These are phyloP conservation scores for Pythium rishiriense DNA, from an alignment of 352 stramenopile genomes.

Conservation along the genomic window DNA sequence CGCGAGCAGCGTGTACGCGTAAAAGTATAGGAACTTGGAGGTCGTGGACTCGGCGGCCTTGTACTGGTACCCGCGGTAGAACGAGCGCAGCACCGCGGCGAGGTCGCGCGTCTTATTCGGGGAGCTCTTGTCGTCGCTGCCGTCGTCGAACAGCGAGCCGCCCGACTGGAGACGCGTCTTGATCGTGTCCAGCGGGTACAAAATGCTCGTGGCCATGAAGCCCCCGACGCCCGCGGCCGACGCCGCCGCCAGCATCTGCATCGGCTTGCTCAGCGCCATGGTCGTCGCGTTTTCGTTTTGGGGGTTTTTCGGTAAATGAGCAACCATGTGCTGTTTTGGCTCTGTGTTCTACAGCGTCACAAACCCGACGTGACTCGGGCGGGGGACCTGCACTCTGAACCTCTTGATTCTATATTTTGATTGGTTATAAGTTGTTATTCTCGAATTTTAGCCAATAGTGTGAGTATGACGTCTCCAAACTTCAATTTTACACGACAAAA, in stretches of 20 bases:
- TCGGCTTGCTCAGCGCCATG: slow-evolving; percentile 79
- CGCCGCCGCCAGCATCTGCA: slow-evolving; percentile 79
- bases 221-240: slow-evolving; percentile 75
- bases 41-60: slow-evolving; percentile 81
- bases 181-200: slow-evolving; percentile 87
- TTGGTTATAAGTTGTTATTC: slow-evolving; percentile 3
- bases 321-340: not conserved
- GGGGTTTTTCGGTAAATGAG: not conserved
- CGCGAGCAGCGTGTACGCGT: slow-evolving; percentile 83
- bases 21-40: slow-evolving; percentile 92
- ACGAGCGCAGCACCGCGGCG: slow-evolving; percentile 46
- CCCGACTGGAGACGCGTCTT: slow-evolving; percentile 89
- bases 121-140: slow-evolving; percentile 9
- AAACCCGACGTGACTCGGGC: slow-evolving; percentile 15
- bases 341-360: not conserved
- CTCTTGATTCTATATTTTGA: not conserved
- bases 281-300: not conserved
- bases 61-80: slow-evolving; percentile 86
- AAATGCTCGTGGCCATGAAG: slow-evolving; percentile 70
- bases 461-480: not conserved
- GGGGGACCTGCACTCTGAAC: slow-evolving; percentile 8
- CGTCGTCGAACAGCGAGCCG: slow-evolving; percentile 47
- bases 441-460: slow-evolving; percentile 12
- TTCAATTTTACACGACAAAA: slow-evolving; percentile 22
- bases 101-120: slow-evolving; percentile 32